A percentile compares a stretch with the other conserved stretches of the same genome.
Conservation (phyloP, 2,329 filamentous ascomycete genomes). For the Endoconidiophora laricicola region DNA sequence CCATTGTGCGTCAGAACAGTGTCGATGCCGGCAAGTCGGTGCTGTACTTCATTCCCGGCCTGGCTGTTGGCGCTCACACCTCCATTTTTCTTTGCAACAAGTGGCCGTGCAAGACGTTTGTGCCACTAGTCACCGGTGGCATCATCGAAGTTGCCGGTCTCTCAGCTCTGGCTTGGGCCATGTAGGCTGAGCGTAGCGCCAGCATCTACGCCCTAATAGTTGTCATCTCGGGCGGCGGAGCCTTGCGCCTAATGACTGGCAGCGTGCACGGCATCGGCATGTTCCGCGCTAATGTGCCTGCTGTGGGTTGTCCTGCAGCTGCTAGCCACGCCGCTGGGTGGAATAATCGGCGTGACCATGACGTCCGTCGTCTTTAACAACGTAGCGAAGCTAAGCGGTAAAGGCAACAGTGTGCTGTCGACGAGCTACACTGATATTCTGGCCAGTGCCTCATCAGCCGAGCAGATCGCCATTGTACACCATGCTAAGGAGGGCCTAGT, state of each 20-base stretch:
- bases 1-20: slow-evolving; percentile 35
- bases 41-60: slow-evolving; percentile 46
- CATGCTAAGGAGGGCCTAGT: background rate
- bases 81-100: slow-evolving; percentile 43
- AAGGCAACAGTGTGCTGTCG: background rate
- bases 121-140: slow-evolving; percentile 38
- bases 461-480: background rate
- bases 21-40: slow-evolving; percentile 39
- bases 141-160: slow-evolving; percentile 42
- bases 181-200: slow-evolving; percentile 29
- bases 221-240: slow-evolving; percentile 44
- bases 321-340: slow-evolving; percentile 45
- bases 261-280: slow-evolving; percentile 44
- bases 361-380: slow-evolving; percentile 58
- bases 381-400: slow-evolving; percentile 18
- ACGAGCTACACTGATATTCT: background rate
- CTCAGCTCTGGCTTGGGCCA: slow-evolving; percentile 38
- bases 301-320: slow-evolving; percentile 41
- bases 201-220: slow-evolving; percentile 51
- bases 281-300: slow-evolving; percentile 39
- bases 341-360: slow-evolving; percentile 46
- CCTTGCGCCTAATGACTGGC: slow-evolving; percentile 46
- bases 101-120: slow-evolving; percentile 45
- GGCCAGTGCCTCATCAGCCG: background rate
- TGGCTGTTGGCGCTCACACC: slow-evolving; percentile 39